phyloP scores from a whole-genome alignment of 805 yeast genomes.

The Vanderwaltozyma tropicalis region DNA sequence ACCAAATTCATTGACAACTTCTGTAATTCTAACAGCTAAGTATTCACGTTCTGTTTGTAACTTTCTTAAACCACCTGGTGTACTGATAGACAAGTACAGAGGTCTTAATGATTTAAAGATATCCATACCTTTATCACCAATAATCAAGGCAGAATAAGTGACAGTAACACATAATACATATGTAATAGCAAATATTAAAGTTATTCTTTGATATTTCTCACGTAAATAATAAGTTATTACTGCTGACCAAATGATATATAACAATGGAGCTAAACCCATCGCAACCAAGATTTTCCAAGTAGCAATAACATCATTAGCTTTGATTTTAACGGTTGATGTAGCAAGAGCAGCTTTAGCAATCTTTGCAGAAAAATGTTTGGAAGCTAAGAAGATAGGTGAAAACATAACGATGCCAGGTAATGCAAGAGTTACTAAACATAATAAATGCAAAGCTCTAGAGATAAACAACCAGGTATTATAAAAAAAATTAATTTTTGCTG shows the following conservation, averaged over 20 bases:
- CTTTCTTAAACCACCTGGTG: slow-evolving; percentile 45
- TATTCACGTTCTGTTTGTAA: slow-evolving; percentile 52
- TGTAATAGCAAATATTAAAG: slow-evolving; percentile 37
- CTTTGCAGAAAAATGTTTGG: slow-evolving; percentile 59
- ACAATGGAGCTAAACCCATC: slow-evolving; percentile 78
- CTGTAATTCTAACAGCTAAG: slow-evolving; percentile 66
- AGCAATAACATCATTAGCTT: slow-evolving; percentile 89
- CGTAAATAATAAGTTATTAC: slow-evolving; percentile 36
- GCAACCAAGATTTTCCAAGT: slow-evolving; percentile 93
- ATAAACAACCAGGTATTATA: slow-evolving; percentile 44
- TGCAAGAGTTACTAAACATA: slow-evolving; percentile 50
- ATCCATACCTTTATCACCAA: slow-evolving; percentile 93
- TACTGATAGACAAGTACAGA: slow-evolving; percentile 51
- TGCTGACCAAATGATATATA: slow-evolving; percentile 71
- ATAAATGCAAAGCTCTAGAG: slow-evolving; percentile 46
- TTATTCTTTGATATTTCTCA: slow-evolving; percentile 23
- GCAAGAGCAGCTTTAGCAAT: slow-evolving; percentile 76
- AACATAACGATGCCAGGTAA: slow-evolving; percentile 81
- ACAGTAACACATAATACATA: slow-evolving; percentile 58
- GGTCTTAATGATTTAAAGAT: slow-evolving; percentile 76
- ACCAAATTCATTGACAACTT: slow-evolving; percentile 68
- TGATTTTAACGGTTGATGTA: slow-evolving; percentile 78
- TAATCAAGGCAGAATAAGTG: slow-evolving; percentile 81
- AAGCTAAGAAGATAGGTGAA: slow-evolving; percentile 78
- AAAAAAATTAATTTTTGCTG: slow-evolving; percentile 39